phyloP scores from a whole-genome alignment of 78 protist species.

The Speleostelium caveatum region DNA sequence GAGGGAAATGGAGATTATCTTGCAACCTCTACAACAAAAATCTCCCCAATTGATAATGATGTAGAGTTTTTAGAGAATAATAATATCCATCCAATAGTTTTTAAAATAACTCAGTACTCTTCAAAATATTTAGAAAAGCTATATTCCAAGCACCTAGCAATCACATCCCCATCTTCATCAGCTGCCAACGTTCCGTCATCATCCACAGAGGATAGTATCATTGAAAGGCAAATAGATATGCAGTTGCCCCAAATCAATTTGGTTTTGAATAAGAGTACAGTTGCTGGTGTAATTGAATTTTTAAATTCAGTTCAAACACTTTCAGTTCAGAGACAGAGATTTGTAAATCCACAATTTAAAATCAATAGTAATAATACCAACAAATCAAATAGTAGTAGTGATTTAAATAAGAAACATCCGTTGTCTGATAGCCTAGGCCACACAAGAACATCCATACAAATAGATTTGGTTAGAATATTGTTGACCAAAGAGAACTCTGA shows the following conservation, averaged over 20 bases:
- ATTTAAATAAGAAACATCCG: no score
- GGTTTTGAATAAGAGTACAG: conserved; percentile 52
- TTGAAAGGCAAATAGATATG: conserved; percentile 23
- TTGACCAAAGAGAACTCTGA: conserved; percentile 46
- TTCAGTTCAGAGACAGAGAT: background rate
- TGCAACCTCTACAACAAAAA: conserved; percentile 9
- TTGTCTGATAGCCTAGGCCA: background rate
- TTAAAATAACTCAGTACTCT: conserved; percentile 22
- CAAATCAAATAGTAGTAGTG: no score
- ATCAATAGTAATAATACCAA: background rate
- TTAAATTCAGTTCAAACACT: conserved; percentile 34
- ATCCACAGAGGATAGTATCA: conserved; percentile 16
- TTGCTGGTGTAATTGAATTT: conserved; percentile 71
- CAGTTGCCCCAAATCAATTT: conserved; percentile 59
- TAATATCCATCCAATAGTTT: background rate
- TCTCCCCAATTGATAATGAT: conserved; percentile 1
- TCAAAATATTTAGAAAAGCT: no score
- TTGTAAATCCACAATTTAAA: background rate
- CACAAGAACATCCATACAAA: background rate
- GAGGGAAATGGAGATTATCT: conserved; percentile 28
- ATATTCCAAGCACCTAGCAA: no score
- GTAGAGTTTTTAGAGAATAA: background rate
- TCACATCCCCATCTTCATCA: no score
- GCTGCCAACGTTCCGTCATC: no score
- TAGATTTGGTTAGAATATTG: conserved; percentile 42